These are phyloP conservation scores for Marchantia paleacea DNA, from an alignment of 225 moss, liverwort and hornwort genomes.

Conservation along the genomic window DNA sequence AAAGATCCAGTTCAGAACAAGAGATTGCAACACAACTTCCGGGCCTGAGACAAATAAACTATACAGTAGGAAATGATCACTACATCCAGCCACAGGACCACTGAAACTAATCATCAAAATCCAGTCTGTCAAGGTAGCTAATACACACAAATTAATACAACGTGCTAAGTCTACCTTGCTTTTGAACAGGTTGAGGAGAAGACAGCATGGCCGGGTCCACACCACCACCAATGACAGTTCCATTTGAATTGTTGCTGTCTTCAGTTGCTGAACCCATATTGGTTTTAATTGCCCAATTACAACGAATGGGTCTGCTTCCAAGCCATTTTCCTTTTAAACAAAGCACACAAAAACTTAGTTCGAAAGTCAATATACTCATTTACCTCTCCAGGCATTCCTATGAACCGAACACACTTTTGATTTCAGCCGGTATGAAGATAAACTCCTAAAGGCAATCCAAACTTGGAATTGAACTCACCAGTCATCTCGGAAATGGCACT, in stretches of 20 bases:
- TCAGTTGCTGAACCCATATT: conserved; percentile 61
- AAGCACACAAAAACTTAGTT: neutral
- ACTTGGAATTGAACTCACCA: conserved; percentile 42
- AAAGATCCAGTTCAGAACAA: neutral
- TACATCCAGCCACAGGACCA: neutral
- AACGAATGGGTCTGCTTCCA: conserved; percentile 92
- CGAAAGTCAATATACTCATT: neutral
- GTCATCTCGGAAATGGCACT: conserved; percentile 93
- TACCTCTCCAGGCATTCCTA: neutral
- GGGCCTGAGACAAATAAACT: no score
- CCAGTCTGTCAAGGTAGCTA: neutral
- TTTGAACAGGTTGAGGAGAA: conserved; percentile 45
- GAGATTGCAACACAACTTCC: neutral
- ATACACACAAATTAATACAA: neutral
- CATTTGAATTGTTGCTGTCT: conserved; percentile 53
- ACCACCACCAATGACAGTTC: conserved; percentile 44
- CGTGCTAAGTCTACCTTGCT: conserved; percentile 1
- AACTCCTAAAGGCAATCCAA: neutral
- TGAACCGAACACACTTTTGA: neutral
- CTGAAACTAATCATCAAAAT: neutral
- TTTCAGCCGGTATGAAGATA: no score
- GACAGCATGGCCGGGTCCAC: conserved; percentile 60
- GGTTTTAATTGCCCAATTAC: conserved; percentile 98
- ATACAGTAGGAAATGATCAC: neutral
- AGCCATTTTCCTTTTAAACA: conserved; percentile 84